A percentile compares a stretch with the other conserved stretches of the same genome.
phyloP scores from a whole-genome alignment of 345 rosid genomes.

The Nephelium lappaceum region DNA sequence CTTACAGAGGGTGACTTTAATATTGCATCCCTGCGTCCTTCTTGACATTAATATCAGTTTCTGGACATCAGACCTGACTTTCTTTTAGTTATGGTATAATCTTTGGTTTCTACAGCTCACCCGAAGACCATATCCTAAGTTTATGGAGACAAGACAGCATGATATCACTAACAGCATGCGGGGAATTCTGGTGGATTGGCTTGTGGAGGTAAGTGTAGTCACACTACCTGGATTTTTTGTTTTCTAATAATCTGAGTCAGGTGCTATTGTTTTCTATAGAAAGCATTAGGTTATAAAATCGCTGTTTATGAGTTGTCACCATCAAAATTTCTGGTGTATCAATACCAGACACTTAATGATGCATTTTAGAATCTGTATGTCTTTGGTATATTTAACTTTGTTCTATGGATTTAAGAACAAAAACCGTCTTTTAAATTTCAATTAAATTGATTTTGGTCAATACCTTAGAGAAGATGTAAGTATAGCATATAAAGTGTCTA shows the following conservation, averaged over 20 bases:
- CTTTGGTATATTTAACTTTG: background rate
- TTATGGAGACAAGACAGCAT: slow-evolving; percentile 70
- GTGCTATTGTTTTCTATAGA: background rate
- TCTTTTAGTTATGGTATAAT: slow-evolving; percentile 17
- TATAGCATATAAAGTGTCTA: background rate
- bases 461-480: background rate
- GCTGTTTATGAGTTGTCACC: background rate
- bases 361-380: background rate
- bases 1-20: background rate
- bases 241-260: background rate
- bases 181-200: slow-evolving; percentile 93
- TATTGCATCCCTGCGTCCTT: slow-evolving; percentile 8
- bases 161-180: slow-evolving; percentile 89
- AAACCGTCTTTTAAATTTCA: background rate
- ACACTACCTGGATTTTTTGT: background rate
- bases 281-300: background rate
- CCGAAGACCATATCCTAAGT: slow-evolving; percentile 58
- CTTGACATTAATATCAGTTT: background rate
- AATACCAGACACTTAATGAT: background rate
- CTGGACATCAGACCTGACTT: slow-evolving; percentile 5
- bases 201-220: slow-evolving; percentile 75
- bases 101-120: slow-evolving; percentile 51
- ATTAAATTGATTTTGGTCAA: background rate
- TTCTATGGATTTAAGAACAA: background rate
- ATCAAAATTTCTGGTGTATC: background rate